Evolutionary conservation across 768 basidiomycete species (phyloP).

Genomic region (Ramaria sp.): DNA sequence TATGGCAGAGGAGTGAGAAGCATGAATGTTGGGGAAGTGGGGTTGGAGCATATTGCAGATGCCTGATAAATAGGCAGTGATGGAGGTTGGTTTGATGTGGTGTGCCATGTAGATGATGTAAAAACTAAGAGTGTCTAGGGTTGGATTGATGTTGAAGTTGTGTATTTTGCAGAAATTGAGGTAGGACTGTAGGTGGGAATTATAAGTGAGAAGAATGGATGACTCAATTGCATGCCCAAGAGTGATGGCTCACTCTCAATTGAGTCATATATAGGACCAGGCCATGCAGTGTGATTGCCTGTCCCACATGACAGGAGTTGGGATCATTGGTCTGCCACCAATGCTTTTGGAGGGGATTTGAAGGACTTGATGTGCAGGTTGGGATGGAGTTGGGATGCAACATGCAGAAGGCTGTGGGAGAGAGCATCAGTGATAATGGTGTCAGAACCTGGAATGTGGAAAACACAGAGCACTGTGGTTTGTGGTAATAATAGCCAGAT

Average conservation of each 20-base stretch:
- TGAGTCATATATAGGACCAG: constrained; percentile 26
- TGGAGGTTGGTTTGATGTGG: no score
- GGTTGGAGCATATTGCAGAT: no score
- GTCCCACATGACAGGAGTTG: not conserved
- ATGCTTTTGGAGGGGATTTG: not conserved
- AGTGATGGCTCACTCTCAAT: constrained; percentile 22
- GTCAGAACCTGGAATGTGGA: not conserved
- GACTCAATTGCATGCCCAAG: constrained; percentile 22
- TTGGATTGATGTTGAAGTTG: constrained; percentile 26
- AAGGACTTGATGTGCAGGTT: not conserved
- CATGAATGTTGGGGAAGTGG: not conserved
- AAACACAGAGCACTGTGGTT: no score
- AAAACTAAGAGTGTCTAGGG: constrained; percentile 26
- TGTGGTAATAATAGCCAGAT: not conserved
- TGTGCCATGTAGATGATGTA: no score
- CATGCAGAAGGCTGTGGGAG: not conserved
- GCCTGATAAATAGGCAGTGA: no score
- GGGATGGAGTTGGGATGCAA: not conserved
- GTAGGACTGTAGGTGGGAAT: no score
- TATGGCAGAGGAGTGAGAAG: not conserved
- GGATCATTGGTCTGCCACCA: not conserved
- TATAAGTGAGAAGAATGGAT: constrained; percentile 11
- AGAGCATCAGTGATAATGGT: not conserved
- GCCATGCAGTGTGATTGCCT: constrained; percentile 21
- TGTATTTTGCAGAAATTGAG: no score